Percentiles rank a stretch among this genome's conserved stretches.
Evolutionary conservation across 208 protist genomes (phyloP).

Genomic region (Leishmania major): DNA sequence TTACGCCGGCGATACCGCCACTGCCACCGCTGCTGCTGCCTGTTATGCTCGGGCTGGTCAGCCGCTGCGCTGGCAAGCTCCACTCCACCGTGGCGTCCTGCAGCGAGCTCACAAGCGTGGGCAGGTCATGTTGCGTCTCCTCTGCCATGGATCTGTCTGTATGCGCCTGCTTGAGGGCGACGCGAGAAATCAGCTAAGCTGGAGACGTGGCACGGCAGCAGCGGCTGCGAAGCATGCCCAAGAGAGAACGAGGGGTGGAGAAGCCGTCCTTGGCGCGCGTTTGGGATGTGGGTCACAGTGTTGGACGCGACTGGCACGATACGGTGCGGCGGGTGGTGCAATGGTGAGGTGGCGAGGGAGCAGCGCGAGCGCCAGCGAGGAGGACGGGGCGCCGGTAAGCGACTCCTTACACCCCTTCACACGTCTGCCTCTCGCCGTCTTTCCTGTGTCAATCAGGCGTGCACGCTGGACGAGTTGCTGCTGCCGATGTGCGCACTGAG

Average conservation of each 20-base stretch:
- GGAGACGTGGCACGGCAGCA: not conserved
- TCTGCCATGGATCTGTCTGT: not conserved
- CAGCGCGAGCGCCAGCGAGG: not conserved
- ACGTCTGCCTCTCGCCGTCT: not conserved
- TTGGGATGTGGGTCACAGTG: not conserved
- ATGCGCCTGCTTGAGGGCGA: not conserved
- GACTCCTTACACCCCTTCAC: not conserved
- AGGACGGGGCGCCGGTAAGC: not conserved
- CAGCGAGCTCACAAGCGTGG: constrained; percentile 33
- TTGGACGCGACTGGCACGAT: not conserved
- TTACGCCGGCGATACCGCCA: not conserved
- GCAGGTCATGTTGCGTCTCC: constrained; percentile 22
- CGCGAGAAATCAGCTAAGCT: not conserved
- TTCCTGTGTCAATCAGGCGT: not conserved
- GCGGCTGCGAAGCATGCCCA: not conserved
- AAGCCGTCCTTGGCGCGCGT: not conserved
- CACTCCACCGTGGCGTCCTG: constrained; percentile 40
- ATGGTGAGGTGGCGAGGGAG: not conserved
- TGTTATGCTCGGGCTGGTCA: constrained; percentile 13
- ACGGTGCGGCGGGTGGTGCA: not conserved
- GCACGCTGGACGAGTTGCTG: not conserved
- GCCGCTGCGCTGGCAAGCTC: constrained; percentile 13
- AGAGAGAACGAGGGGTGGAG: constrained; percentile 1
- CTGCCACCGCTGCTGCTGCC: constrained; percentile 8
- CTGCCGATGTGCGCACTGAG: not conserved